A percentile compares a stretch with the other conserved stretches of the same genome.
phyloP scores from a whole-genome alignment of 176 grass and related monocot species.

The Oryza meyeriana region DNA sequence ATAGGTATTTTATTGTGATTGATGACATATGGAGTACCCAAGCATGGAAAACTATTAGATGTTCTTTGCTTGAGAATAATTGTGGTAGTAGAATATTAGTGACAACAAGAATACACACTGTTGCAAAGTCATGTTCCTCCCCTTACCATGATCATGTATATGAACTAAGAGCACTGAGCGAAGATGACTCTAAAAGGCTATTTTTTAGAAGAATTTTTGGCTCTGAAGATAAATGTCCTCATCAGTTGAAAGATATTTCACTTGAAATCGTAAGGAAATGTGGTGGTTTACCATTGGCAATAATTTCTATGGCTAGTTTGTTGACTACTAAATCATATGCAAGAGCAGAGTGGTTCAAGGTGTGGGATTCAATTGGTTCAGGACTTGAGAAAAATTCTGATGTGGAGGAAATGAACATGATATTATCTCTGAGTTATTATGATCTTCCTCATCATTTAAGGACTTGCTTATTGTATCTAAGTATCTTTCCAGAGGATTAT shows the following conservation, averaged over 20 bases:
- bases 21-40: conserved; percentile 44
- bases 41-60: conserved; percentile 40
- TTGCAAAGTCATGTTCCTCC: conserved; percentile 47
- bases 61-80: conserved; percentile 29
- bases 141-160: conserved; percentile 23
- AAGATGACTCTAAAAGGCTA: conserved; percentile 34
- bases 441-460: conserved; percentile 45
- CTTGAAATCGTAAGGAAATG: conserved; percentile 42
- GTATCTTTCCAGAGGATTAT: conserved; percentile 58
- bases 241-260: conserved; percentile 34
- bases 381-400: conserved; percentile 33
- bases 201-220: conserved; percentile 47
- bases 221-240: conserved; percentile 38
- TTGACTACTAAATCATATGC: conserved; percentile 27
- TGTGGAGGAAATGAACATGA: conserved; percentile 44
- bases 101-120: conserved; percentile 39
- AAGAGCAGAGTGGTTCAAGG: conserved; percentile 34
- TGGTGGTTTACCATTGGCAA: conserved; percentile 50
- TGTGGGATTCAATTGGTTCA: conserved; percentile 40
- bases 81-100: conserved; percentile 46
- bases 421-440: conserved; percentile 51
- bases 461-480: conserved; percentile 53
- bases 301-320: conserved; percentile 45
- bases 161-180: conserved; percentile 31
- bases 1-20: conserved; percentile 44